Evolutionary conservation across 1,139 yeast species (phyloP).

Genomic region (Kodamaea arcana): DNA sequence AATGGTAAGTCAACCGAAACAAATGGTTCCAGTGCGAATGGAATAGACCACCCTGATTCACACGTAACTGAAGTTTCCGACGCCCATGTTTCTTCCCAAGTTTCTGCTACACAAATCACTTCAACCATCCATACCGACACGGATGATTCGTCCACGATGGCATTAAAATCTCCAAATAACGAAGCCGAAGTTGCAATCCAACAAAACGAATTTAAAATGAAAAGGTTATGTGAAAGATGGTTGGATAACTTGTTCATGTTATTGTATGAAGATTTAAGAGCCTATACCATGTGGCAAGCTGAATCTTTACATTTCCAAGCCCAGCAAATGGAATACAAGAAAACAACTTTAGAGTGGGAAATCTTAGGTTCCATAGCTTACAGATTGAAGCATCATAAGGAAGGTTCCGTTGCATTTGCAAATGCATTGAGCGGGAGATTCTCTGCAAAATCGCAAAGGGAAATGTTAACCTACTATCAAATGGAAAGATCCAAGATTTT

Average conservation of each 20-base stretch:
- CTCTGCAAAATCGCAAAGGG: constrained; percentile 76
- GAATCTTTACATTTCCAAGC: constrained; percentile 64
- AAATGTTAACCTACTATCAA: constrained; percentile 63
- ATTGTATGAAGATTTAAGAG: constrained; percentile 82
- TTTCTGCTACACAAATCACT: constrained; percentile 6
- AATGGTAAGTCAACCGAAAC: constrained; percentile 1
- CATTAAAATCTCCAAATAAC: constrained; percentile 35
- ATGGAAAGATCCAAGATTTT: constrained; percentile 40
- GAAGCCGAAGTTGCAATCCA: constrained; percentile 17
- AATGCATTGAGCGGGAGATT: constrained; percentile 74
- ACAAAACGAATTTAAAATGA: constrained; percentile 54
- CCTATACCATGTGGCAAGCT: constrained; percentile 88
- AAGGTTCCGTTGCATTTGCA: constrained; percentile 80
- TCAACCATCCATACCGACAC: constrained; percentile 11
- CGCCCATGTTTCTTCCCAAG: not conserved
- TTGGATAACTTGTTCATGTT: constrained; percentile 83
- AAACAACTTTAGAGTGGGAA: constrained; percentile 92
- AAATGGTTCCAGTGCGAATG: constrained; percentile 7
- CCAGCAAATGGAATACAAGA: constrained; percentile 69
- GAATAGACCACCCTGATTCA: constrained; percentile 4
- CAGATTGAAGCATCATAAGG: constrained; percentile 73
- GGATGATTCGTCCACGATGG: constrained; percentile 35
- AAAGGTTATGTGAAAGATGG: constrained; percentile 93
- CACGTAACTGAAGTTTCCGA: constrained; percentile 5
- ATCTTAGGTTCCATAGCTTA: constrained; percentile 77